Conservation (phyloP, 2,329 filamentous ascomycete genomes). For the Diplodia sapinea region DNA sequence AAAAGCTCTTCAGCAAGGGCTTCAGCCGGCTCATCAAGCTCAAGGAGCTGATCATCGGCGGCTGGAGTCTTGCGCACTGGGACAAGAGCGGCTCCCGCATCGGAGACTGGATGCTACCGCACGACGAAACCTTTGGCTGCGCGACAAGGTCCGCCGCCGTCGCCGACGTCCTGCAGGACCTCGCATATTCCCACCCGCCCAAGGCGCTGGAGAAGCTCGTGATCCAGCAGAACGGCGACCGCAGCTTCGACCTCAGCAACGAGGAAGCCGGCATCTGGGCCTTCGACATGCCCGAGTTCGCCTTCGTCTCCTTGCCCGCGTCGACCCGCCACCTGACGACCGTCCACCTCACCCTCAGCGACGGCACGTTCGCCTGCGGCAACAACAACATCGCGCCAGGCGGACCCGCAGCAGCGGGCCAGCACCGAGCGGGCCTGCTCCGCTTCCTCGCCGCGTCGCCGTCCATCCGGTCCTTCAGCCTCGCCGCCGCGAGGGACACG, state of each 20-base stretch:
- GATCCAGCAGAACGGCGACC: neutral
- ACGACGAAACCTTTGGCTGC: neutral
- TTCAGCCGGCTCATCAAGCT: neutral
- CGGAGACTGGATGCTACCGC: too few species aligned
- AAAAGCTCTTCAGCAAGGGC: neutral
- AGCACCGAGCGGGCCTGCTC: neutral
- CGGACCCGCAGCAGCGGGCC: neutral
- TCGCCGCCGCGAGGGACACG: neutral
- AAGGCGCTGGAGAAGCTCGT: neutral
- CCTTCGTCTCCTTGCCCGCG: neutral
- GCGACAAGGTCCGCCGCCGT: neutral
- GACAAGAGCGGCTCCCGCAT: too few species aligned
- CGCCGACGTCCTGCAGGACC: neutral
- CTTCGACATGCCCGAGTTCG: neutral
- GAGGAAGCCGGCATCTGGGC: neutral
- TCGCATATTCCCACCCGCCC: neutral
- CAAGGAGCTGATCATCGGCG: neutral
- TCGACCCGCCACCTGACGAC: neutral
- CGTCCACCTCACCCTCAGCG: neutral
- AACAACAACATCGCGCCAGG: neutral
- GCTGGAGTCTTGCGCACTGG: neutral
- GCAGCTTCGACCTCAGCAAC: neutral
- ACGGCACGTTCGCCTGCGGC: neutral
- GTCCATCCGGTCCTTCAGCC: neutral
- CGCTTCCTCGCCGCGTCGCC: neutral